Conservation (phyloP, 108 stramenopile species). For the Cyclotella choctawhatcheeana region DNA sequence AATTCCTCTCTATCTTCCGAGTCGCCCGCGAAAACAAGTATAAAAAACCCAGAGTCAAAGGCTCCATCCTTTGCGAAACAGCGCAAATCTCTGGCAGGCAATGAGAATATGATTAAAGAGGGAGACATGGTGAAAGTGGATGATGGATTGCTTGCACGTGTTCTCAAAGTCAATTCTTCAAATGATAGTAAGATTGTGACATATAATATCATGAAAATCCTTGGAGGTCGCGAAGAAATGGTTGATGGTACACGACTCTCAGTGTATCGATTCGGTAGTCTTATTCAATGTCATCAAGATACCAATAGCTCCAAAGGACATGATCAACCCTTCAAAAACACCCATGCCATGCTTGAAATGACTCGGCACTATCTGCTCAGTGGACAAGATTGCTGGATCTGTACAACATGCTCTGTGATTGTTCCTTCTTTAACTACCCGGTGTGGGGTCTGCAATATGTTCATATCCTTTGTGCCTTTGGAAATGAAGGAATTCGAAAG, state of each 20-base stretch:
- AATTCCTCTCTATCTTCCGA: too few relatives aligned
- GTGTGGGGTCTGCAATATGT: constrained; percentile 23
- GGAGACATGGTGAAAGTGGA: constrained; percentile 10
- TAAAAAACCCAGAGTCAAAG: too few relatives aligned
- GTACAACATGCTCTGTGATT: constrained; percentile 28
- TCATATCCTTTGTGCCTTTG: constrained; percentile 34
- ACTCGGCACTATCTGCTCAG: constrained; percentile 37
- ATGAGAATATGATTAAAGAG: neutral
- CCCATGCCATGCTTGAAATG: constrained; percentile 17
- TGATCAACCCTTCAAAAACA: neutral
- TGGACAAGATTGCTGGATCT: constrained; percentile 47
- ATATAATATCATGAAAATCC: constrained; percentile 25
- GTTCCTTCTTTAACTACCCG: constrained; percentile 29
- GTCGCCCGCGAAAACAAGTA: too few relatives aligned
- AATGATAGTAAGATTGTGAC: neutral
- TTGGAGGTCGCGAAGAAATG: constrained; percentile 16
- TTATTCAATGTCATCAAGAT: neutral
- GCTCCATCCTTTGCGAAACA: neutral
- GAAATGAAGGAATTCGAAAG: constrained; percentile 36
- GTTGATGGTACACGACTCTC: constrained; percentile 13
- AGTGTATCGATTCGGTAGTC: neutral
- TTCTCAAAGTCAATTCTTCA: constrained; percentile 17
- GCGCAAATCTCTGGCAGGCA: neutral
- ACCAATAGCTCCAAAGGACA: neutral
- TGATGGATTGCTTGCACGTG: constrained; percentile 6